Base-by-base conservation (phyloP, 805 yeast genomes). In the Nakazawaea wickerhamii region DNA sequence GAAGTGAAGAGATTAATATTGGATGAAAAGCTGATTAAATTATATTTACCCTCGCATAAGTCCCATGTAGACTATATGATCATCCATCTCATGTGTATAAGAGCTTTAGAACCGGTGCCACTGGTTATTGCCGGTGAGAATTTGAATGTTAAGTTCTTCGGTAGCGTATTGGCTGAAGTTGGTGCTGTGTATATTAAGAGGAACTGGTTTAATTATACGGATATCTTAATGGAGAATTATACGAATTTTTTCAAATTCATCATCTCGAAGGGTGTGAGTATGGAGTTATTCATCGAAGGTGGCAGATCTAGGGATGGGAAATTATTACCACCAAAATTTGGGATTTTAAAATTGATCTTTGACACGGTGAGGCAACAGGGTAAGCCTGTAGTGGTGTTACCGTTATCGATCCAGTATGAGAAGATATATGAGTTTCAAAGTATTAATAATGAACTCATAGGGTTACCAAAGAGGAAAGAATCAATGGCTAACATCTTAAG, bases 261-360 rank as follows among this genome's bases (percentile, higher is more conserved):
- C 7, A 64, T 78, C 22, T 44, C 63, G 18, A 64, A 72, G 45
- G 77, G 79, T 38, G 59, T 70, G 43, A 70, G 70, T 48, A 61
- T 78, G 47, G 83, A 79, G 52, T 77, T 80, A 46, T 78, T 78
- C 50, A 73, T 78, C 39, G 84, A 78, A 55, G 84, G 84, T n/a
- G 75, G 81, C 1, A 67, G 84, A 30, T 77, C 83, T 2, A 64
- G 84, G 45, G 78, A 79, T 47, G 84, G 84, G n/a, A 79, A 79
- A 52, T 60, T 78, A 26, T 63, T 79, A 18, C 64, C 78, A 20
- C 84, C 84, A 11, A 79, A 78, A 53, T 76, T 73, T 52, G 84
- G 84, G 5, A 71, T 78, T 36, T 64, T 78, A 48, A 78, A 77
- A 55, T 71, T 68, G 36, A 61, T 77, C 33, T 59, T 71, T 27